A percentile compares a stretch with the other conserved stretches of the same genome.
Evolutionary conservation across 306 rosid species (phyloP).

Genomic region (Pueraria montana): DNA sequence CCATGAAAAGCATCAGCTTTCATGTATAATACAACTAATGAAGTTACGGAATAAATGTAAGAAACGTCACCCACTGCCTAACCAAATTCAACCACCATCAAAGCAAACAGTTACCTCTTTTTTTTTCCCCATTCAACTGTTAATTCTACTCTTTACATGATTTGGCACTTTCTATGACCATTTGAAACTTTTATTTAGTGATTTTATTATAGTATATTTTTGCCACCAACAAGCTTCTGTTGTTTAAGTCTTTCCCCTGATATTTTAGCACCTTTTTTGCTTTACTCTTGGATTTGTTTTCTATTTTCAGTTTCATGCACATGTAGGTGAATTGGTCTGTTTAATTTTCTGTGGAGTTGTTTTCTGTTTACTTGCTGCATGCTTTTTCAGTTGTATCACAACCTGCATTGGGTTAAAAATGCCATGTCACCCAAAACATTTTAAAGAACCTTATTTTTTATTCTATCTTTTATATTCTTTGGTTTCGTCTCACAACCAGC

Average conservation of each 20-base stretch:
- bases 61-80: not conserved
- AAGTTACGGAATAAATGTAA: not conserved
- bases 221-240: not conserved
- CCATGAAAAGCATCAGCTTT: conserved; percentile 9
- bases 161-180: not conserved
- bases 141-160: not conserved
- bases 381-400: not conserved
- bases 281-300: not conserved
- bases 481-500: too few relatives aligned
- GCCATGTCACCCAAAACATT: not conserved
- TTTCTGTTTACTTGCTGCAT: not conserved
- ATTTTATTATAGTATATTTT: not conserved
- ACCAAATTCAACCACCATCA: not conserved
- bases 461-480: not conserved
- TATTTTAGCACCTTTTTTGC: not conserved
- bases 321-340: not conserved
- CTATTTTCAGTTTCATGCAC: not conserved
- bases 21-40: not conserved
- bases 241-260: not conserved
- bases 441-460: not conserved
- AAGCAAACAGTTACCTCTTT: not conserved
- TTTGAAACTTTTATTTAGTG: not conserved
- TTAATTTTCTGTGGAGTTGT: not conserved
- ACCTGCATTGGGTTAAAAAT: not conserved
- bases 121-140: not conserved